phyloP scores from a whole-genome alignment of 805 yeast genomes.

The Kuraishia cidri region DNA sequence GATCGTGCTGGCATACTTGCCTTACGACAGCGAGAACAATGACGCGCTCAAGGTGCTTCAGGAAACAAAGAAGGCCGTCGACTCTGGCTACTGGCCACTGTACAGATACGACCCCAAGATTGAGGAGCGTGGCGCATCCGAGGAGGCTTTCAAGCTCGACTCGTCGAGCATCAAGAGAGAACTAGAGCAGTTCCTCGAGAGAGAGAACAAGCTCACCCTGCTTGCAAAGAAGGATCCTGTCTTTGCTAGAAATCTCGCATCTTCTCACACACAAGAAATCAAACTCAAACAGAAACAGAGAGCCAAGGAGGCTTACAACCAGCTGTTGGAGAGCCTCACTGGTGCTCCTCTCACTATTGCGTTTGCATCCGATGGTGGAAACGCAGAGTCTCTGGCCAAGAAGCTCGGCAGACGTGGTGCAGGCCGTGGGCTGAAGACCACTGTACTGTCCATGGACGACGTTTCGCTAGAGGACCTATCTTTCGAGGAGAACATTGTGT shows the following conservation, averaged over 20 bases:
- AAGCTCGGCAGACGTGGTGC: conserved; percentile 71
- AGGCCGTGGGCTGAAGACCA: conserved; percentile 67
- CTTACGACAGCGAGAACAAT: conserved; percentile 56
- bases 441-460: conserved; percentile 64
- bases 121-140: conserved; percentile 31
- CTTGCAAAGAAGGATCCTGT: conserved; percentile 64
- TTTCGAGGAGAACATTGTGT: conserved; percentile 58
- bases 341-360: conserved; percentile 89
- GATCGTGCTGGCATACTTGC: conserved; percentile 82
- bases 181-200: conserved; percentile 71
- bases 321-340: conserved; percentile 74
- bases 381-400: conserved; percentile 75
- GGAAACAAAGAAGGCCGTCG: conserved; percentile 86
- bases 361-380: conserved; percentile 90
- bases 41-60: conserved; percentile 67
- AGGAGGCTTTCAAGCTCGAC: conserved; percentile 68
- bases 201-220: conserved; percentile 81
- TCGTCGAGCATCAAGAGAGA: conserved; percentile 75
- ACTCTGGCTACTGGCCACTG: conserved; percentile 94
- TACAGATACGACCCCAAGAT: conserved; percentile 73
- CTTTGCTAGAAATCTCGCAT: conserved; percentile 64
- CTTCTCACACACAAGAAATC: conserved; percentile 52
- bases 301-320: conserved; percentile 71
- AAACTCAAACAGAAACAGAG: conserved; percentile 50
- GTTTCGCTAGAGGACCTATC: conserved; percentile 64